Percentiles rank a stretch among this genome's conserved stretches.
Conservation (phyloP, 2,329 filamentous ascomycete genomes). For the Pseudonectria buxi region DNA sequence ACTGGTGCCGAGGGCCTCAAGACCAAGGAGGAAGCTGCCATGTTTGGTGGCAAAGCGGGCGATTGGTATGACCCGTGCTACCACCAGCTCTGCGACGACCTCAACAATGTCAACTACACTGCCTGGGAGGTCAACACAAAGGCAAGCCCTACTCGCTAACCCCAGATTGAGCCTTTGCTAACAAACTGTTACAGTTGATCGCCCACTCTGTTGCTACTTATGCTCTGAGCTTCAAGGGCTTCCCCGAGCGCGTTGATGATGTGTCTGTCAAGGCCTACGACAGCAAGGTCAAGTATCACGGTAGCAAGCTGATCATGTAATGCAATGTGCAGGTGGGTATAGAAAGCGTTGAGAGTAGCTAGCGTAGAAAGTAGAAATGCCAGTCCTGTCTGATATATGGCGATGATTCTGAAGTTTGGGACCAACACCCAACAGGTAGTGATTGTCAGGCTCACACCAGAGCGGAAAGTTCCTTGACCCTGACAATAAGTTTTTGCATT, state of each 20-base stretch:
- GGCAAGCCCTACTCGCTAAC: conserved; percentile 28
- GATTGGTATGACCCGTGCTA: conserved; percentile 54
- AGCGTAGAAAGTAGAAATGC: neutral
- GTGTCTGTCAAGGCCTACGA: conserved; percentile 25
- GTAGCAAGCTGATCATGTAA: conserved; percentile 41
- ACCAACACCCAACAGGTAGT: too few relatives aligned
- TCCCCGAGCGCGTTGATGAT: conserved; percentile 46
- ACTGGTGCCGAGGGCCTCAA: conserved; percentile 74
- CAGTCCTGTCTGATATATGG: too few relatives aligned
- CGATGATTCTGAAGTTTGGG: too few relatives aligned
- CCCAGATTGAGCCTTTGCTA: conserved; percentile 4
- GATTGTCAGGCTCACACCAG: too few relatives aligned
- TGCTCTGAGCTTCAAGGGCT: conserved; percentile 57
- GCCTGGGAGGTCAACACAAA: conserved; percentile 57
- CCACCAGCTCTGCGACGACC: conserved; percentile 55
- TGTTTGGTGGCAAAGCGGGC: conserved; percentile 66
- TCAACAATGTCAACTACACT: conserved; percentile 50
- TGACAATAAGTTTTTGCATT: too few relatives aligned
- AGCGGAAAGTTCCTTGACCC: too few relatives aligned
- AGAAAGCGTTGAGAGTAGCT: neutral
- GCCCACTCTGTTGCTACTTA: conserved; percentile 68
- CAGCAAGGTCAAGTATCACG: conserved; percentile 42
- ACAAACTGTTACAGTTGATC: conserved; percentile 43
- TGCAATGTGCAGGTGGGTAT: neutral
- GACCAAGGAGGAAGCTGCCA: conserved; percentile 55